Percentiles rank a stretch among this genome's conserved stretches.
Conservation (phyloP, 1,284 basidiomycete genomes). For the Cutaneotrichosporon sp. region DNA sequence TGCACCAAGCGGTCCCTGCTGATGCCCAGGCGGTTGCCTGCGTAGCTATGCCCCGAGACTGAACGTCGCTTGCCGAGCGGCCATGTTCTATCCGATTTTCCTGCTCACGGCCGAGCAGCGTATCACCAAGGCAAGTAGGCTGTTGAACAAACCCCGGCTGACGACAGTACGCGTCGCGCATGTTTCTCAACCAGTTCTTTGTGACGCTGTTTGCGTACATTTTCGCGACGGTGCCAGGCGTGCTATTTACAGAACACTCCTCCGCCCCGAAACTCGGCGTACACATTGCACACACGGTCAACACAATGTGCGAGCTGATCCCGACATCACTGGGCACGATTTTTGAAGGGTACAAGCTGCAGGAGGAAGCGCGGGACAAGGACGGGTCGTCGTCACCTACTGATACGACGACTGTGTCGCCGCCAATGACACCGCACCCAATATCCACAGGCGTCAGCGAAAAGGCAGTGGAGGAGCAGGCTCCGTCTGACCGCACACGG, state of each 20-base stretch:
- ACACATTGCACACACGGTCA: conserved; percentile 20
- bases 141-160: neutral
- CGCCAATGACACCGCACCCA: neutral
- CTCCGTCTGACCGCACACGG: conserved; percentile 1
- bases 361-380: neutral
- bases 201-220: conserved; percentile 39
- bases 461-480: conserved; percentile 1
- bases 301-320: conserved; percentile 26
- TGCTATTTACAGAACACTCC: conserved; percentile 29
- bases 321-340: conserved; percentile 31
- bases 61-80: conserved; percentile 39
- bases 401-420: neutral
- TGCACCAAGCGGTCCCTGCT: neutral
- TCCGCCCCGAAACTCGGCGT: conserved; percentile 23
- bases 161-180: conserved; percentile 1
- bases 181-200: conserved; percentile 41
- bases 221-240: conserved; percentile 30
- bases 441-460: neutral
- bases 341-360: conserved; percentile 11
- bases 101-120: conserved; percentile 33
- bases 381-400: neutral
- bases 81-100: conserved; percentile 46
- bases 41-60: conserved; percentile 36
- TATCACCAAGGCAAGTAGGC: conserved; percentile 24
- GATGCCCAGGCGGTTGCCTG: conserved; percentile 34